Conservation (phyloP, 31 red algal genomes). For the Bonnemaisonia californica region DNA sequence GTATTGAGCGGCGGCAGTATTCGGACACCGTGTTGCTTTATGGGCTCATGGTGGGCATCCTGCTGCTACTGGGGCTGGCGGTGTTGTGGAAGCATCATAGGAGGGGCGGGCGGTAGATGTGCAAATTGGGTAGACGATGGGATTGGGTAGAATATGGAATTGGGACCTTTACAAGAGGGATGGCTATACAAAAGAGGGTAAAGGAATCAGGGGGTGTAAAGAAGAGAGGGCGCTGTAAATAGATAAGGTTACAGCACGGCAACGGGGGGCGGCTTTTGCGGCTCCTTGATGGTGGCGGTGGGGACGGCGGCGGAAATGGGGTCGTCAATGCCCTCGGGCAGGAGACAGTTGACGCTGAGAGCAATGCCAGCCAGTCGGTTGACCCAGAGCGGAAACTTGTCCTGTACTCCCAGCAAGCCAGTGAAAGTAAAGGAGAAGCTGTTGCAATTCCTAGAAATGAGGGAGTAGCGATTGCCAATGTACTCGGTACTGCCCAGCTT, state of each 20-base stretch:
- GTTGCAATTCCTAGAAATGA: conserved; percentile 64
- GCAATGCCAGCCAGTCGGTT: conserved; percentile 66
- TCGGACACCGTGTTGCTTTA: conserved; percentile 54
- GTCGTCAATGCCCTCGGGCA: conserved; percentile 44
- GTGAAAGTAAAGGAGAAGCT: conserved; percentile 43
- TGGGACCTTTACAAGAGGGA: not conserved
- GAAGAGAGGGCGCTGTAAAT: not conserved
- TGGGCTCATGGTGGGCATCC: conserved; percentile 39
- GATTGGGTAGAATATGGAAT: not conserved
- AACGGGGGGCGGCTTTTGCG: conserved; percentile 48
- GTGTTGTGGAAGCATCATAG: conserved; percentile 56
- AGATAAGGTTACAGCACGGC: conserved; percentile 21
- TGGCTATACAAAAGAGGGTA: too few relatives aligned
- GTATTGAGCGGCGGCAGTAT: conserved; percentile 54
- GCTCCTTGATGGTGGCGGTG: conserved; percentile 34
- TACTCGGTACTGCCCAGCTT: conserved; percentile 43
- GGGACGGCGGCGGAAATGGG: conserved; percentile 35
- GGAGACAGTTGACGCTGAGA: conserved; percentile 42
- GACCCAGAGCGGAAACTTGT: conserved; percentile 53
- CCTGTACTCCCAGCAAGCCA: conserved; percentile 26
- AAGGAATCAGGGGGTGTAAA: too few relatives aligned
- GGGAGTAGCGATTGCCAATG: conserved; percentile 57
- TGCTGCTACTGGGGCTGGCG: conserved; percentile 36
- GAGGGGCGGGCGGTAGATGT: not conserved
- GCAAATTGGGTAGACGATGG: not conserved